phyloP scores from a whole-genome alignment of 371 early-diverging fungal species.

The Zychaea mexicana region DNA sequence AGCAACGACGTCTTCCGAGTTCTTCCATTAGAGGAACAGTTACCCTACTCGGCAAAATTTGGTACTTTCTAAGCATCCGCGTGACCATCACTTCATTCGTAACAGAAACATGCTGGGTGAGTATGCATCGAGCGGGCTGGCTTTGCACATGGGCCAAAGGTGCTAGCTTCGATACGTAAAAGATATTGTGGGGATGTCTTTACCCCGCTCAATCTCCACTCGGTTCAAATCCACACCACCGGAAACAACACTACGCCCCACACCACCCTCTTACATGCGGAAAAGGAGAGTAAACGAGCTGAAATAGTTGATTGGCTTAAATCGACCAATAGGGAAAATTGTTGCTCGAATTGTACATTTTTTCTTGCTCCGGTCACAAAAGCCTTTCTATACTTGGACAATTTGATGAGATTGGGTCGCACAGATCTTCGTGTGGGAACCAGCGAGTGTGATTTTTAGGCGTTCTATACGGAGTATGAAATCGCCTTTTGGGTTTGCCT shows the following conservation, averaged over 20 bases:
- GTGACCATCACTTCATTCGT: too few relatives aligned
- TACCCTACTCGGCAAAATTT: background rate
- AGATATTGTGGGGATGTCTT: too few relatives aligned
- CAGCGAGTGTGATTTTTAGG: too few relatives aligned
- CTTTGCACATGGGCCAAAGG: too few relatives aligned
- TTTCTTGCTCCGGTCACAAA: background rate
- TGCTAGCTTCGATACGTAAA: too few relatives aligned
- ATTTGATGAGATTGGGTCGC: background rate
- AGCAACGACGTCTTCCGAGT: background rate
- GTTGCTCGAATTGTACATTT: background rate
- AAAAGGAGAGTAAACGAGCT: background rate
- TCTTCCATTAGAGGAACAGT: background rate
- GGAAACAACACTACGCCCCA: background rate
- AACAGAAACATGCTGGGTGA: too few relatives aligned
- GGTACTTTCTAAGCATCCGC: background rate
- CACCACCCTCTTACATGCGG: background rate
- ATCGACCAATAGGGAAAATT: slow-evolving; percentile 6
- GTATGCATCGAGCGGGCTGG: too few relatives aligned
- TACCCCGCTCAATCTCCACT: too few relatives aligned
- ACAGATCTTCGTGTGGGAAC: background rate
- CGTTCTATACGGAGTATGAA: too few relatives aligned
- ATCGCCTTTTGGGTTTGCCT: too few relatives aligned
- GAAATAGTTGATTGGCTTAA: slow-evolving; percentile 1
- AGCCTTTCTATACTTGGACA: background rate
- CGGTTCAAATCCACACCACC: too few relatives aligned